Evolutionary conservation across 805 yeast genomes (phyloP), one percentile per base, ranked within the genome.

Genomic region (Candida odintsovae): DNA sequence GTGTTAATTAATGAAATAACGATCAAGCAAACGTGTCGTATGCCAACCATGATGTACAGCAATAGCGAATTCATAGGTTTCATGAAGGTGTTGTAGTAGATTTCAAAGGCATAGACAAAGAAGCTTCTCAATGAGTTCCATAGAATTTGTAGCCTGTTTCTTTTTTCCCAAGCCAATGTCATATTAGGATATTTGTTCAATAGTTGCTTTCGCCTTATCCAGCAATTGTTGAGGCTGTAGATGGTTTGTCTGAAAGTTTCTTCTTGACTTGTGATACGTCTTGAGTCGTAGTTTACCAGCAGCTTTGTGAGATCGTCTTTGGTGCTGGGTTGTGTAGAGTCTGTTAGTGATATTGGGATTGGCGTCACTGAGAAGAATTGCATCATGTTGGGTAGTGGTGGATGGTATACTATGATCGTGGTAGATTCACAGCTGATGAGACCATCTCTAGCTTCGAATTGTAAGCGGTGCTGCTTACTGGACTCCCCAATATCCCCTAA

Each of bases 351-450:
- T 10, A 90, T 71, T 4, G 79, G 66, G 4, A 89, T 85, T 0
- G 96, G 95, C n/a, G 73, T 68, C 4, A 82, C 61, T 0, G 97
- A 82, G 52, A 79, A 84, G 61, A 86, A 88, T 53, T 90, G 96
- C 71, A 90, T 72, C 48, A 77, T 75, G 25, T 71, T 72, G 18
- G 84, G 78, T 39, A 76, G 74, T 0, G 97, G 97, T 1, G 94
- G 84, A 22, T 76, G 75, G 59, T 79, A 90, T n/a, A 75, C 55
- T 4, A 84, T 64, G 3, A 80, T 49, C n/a, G 42, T 56, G n/a
- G 59, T 54, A 11, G 54, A 43, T 2, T 48, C 42, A 5, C 46
- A 31, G 6, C 25, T 21, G 5, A 44, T 35, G 13, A 26, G 40
- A 6, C 26, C 41, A 28, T 45, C 28, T 16, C 51, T 43, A 33